phyloP scores from a whole-genome alignment of 1,139 yeast species.

The Spathaspora sp. region DNA sequence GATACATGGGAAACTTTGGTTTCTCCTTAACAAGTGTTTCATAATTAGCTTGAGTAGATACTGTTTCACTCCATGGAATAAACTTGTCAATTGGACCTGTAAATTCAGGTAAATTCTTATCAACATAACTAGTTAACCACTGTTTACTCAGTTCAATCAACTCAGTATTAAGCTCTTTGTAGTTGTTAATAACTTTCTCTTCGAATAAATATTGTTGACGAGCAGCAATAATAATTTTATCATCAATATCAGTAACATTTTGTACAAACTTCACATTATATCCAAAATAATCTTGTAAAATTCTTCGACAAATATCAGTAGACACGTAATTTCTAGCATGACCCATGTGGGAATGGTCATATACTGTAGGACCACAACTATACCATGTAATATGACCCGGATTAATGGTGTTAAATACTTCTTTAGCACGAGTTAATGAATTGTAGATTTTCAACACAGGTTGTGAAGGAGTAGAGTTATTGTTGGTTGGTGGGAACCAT shows the following conservation, averaged over 20 bases:
- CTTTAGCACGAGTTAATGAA: slow-evolving; percentile 80
- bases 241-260: slow-evolving; percentile 97
- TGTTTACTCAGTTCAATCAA: slow-evolving; percentile 44
- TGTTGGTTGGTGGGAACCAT: slow-evolving; percentile 33
- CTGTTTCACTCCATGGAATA: slow-evolving; percentile 46
- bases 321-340: slow-evolving; percentile 97
- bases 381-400: slow-evolving; percentile 83
- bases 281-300: slow-evolving; percentile 87
- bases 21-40: slow-evolving; percentile 50
- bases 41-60: slow-evolving; percentile 39
- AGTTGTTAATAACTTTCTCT: slow-evolving; percentile 42
- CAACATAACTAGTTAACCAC: slow-evolving; percentile 51
- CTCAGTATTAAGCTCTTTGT: slow-evolving; percentile 28
- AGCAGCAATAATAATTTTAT: slow-evolving; percentile 91
- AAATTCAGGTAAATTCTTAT: slow-evolving; percentile 55
- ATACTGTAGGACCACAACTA: slow-evolving; percentile 99
- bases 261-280: slow-evolving; percentile 86
- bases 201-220: slow-evolving; percentile 84
- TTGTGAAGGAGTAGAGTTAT: slow-evolving; percentile 11
- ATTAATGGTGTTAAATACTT: slow-evolving; percentile 65
- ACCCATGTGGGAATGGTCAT: slow-evolving; percentile 98
- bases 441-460: slow-evolving; percentile 54
- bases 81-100: slow-evolving; percentile 38
- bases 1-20: slow-evolving; percentile 87
- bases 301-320: slow-evolving; percentile 87